A percentile compares a stretch with the other conserved stretches of the same genome.
Conservation (phyloP, 2,329 filamentous ascomycete species). For the Raffaelea ambrosiae region DNA sequence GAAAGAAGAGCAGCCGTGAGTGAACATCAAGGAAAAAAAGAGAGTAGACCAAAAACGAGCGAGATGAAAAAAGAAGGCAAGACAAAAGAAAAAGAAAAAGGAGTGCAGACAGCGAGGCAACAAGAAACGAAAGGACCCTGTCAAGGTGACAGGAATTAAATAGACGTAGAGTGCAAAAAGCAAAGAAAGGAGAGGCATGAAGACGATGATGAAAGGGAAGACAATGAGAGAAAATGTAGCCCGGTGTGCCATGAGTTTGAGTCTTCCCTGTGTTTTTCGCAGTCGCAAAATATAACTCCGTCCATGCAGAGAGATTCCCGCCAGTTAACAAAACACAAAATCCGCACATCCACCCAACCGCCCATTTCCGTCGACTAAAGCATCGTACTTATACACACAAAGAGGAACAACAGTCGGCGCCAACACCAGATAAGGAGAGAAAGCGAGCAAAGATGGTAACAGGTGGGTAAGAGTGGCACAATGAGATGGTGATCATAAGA, state of each 20-base stretch:
- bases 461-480: neutral
- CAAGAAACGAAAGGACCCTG: neutral
- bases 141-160: neutral
- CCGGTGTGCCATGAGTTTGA: neutral
- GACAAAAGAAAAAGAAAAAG: neutral
- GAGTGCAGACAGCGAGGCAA: neutral
- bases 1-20: neutral
- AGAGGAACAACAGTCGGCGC: neutral
- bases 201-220: neutral
- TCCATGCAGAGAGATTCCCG: conserved; percentile 11
- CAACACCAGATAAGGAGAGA: neutral
- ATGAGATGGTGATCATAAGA: neutral
- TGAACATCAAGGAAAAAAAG: neutral
- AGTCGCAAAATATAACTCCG: conserved; percentile 10
- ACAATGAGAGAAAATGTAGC: neutral
- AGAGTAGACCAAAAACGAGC: neutral
- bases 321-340: conserved; percentile 4
- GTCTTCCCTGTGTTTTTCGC: neutral
- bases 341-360: neutral
- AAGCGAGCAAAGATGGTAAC: neutral
- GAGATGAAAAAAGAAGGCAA: neutral
- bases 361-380: too few relatives aligned
- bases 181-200: conserved; percentile 2
- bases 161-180: neutral
- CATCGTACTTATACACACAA: neutral